Base-by-base conservation (phyloP, 371 early-diverging fungal species). In the Circinella umbellata region DNA sequence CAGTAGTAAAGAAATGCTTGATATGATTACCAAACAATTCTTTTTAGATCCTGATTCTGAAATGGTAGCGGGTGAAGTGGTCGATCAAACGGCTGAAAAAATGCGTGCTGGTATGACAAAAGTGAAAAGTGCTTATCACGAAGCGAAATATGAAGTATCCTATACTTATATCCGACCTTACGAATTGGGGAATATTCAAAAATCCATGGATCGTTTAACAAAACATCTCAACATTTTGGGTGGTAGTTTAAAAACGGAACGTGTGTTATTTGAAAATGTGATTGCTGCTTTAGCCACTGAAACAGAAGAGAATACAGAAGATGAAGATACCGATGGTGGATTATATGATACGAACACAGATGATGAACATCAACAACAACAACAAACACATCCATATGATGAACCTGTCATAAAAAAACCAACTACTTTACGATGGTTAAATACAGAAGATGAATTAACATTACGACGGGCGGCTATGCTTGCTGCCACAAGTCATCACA, bases 91-190 rank as follows among this genome's bases (percentile, higher is more conserved):
- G 15, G 72, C 81, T 0, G 70, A 71, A 13, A 76, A 76, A 27
- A 79, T 82, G 79, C 67, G 85, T 42, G 69, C 61, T 3, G 80
- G 80, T 3, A 79, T 81, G 76, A 75, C 81, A 27, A 82, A 85
- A 63, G 81, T 85, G 15, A 80, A 81, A 47, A 63, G 80, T 10
- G 83, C 83, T 4, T 85, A 85, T 48, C 69, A 70, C 0, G 85
- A 85, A 62, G 80, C 85, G 8, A 82, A 82, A 60, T 83, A 83
- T 47, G 85, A 85, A 67, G 68, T 82, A 11, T 85, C 85, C 0
- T 76, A 79, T 62, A 71, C 83, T 3, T 83, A 75, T 64, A 73
- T 82, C 34, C 77, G 76, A 4, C 81, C 83, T 36, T 73, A 80
- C 42, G 78, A 83, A 48, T 49, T 81, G 20, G 75, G 78, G 8